Evolutionary conservation across 257 asterid genomes (phyloP).

Genomic region (Fraxinus excelsior): DNA sequence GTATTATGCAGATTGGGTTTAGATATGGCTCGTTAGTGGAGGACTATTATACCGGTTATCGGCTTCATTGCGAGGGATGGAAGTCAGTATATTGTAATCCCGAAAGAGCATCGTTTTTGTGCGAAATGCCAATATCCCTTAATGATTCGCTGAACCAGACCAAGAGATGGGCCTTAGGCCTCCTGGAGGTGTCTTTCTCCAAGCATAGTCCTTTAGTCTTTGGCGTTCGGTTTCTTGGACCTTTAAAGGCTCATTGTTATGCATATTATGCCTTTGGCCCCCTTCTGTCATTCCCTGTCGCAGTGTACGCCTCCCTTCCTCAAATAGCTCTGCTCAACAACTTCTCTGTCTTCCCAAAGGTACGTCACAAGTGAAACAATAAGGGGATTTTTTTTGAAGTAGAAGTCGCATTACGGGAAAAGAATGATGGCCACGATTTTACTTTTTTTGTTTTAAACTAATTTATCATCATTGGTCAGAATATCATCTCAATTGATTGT

Average conservation of each 20-base stretch:
- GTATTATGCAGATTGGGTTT: conserved; percentile 31
- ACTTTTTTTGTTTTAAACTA: too few species aligned
- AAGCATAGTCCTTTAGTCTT: conserved; percentile 31
- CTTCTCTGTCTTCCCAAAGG: conserved; percentile 25
- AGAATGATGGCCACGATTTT: neutral
- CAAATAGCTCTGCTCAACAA: conserved; percentile 20
- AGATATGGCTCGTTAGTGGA: conserved; percentile 38
- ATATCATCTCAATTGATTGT: neutral
- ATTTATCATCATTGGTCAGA: too few species aligned
- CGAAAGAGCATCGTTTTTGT: conserved; percentile 34
- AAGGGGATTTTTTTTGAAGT: neutral
- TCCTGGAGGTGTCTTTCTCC: conserved; percentile 25
- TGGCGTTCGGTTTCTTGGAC: conserved; percentile 19
- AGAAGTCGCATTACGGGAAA: neutral
- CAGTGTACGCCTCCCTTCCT: conserved; percentile 16
- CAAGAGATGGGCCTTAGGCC: conserved; percentile 36
- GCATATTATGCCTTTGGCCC: conserved; percentile 22
- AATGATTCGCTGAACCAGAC: conserved; percentile 28
- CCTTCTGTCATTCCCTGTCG: conserved; percentile 15
- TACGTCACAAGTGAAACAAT: neutral
- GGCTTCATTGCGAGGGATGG: conserved; percentile 37
- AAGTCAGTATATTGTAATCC: conserved; percentile 30
- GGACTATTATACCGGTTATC: conserved; percentile 39
- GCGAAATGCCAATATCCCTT: conserved; percentile 32
- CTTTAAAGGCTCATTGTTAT: conserved; percentile 17